phyloP scores from a whole-genome alignment of 2,329 filamentous ascomycete species.

The Colletotrichum camelliae region DNA sequence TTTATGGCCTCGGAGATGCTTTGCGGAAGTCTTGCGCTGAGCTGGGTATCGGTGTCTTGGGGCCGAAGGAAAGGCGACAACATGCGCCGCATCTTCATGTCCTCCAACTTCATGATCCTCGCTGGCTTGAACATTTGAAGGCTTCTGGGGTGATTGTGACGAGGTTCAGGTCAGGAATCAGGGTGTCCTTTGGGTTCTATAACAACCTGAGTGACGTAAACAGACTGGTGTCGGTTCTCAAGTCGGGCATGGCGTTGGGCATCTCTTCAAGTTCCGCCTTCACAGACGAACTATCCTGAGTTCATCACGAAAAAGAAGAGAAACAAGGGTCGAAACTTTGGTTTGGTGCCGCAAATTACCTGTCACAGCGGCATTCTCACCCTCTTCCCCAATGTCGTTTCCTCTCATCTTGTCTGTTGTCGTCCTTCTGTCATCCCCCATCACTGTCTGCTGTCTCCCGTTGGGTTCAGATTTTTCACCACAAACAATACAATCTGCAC shows the following conservation, averaged over 20 bases:
- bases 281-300: background rate
- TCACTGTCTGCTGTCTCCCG: no score
- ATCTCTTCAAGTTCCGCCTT: background rate
- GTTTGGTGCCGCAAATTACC: background rate
- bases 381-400: no score
- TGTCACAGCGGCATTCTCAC: no score
- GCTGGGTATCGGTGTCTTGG: conserved; percentile 27
- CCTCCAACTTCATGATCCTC: conserved; percentile 24
- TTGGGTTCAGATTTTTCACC: no score
- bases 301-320: background rate
- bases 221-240: conserved; percentile 12
- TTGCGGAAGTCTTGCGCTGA: conserved; percentile 23
- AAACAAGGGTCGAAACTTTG: background rate
- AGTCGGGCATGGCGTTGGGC: background rate
- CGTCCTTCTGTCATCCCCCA: no score
- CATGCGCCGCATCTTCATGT: conserved; percentile 35
- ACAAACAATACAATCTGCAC: no score
- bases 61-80: conserved; percentile 20
- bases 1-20: conserved; percentile 28
- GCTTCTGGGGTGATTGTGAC: conserved; percentile 22
- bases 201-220: conserved; percentile 27
- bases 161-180: conserved; percentile 28
- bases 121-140: conserved; percentile 27
- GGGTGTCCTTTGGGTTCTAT: conserved; percentile 33
- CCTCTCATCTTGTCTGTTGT: no score